These are phyloP conservation scores for Rehmannia glutinosa DNA, from an alignment of 257 asterid genomes.

Conservation along the genomic window DNA sequence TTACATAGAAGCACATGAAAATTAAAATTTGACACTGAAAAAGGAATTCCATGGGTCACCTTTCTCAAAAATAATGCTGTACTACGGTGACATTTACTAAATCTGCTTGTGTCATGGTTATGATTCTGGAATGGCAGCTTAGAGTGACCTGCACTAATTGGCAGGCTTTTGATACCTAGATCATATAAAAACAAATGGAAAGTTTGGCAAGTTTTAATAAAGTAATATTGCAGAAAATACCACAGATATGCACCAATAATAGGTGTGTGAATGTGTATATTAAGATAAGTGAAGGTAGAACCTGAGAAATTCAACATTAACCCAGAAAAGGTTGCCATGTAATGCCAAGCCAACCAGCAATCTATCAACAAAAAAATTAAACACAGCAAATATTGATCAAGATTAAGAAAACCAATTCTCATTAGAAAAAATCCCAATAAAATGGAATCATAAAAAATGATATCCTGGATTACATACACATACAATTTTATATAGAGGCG, in stretches of 20 bases:
- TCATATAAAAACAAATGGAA: not conserved
- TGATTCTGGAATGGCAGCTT: constrained; percentile 19
- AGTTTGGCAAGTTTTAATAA: no score
- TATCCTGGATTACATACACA: not conserved
- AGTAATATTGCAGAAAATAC: not conserved
- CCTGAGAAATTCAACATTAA: constrained; percentile 30
- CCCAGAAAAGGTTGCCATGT: constrained; percentile 30
- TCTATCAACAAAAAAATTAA: constrained; percentile 8
- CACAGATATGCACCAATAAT: not conserved
- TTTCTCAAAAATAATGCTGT: constrained; percentile 16
- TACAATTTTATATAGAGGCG: not conserved
- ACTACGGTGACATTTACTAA: constrained; percentile 16
- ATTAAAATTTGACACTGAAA: not conserved
- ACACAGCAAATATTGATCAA: not conserved
- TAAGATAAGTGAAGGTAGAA: constrained; percentile 7
- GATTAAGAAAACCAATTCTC: not conserved
- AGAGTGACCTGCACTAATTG: constrained; percentile 19
- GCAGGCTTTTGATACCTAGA: constrained; percentile 30
- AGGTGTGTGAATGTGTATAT: not conserved
- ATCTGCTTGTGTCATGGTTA: constrained; percentile 16
- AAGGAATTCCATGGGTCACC: constrained; percentile 27
- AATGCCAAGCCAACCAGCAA: constrained; percentile 7
- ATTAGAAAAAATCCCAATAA: not conserved
- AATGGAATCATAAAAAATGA: not conserved
- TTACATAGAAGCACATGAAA: constrained; percentile 11